Base-by-base conservation (phyloP, 768 basidiomycete species). In the Suillus tomentosus region DNA sequence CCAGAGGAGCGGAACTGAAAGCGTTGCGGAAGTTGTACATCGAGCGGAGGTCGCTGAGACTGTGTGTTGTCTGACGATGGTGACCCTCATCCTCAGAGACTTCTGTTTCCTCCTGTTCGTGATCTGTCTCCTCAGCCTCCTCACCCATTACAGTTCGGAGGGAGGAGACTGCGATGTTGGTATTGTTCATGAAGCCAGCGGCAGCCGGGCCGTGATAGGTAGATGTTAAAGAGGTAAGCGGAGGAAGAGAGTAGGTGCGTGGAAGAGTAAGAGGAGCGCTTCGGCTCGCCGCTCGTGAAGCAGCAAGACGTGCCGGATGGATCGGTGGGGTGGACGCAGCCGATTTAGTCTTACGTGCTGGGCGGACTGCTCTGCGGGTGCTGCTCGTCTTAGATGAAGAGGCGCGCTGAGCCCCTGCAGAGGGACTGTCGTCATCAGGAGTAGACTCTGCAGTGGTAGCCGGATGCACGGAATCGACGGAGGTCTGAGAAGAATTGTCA, bases 81-180 rank as follows among this genome's bases (percentile, higher is more conserved):
- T 74, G 71, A 51, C 68, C 56, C 51, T 77, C 76, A 27, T 67
- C 65, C 50, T 76, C 76, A 45, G 76, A 74, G 40, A 76, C 74
- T 5, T 67, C 66, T 13, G 75, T 74, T 45, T 77, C 76, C 10
- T 77, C 76, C 8, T 65, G 71, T 63, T 76, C 74, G 15, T 70
- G 74, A 55, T 76, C 74, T 42, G 76, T 76, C 67, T 75, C 74
- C 10, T 53, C 51, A 31, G 51, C 51, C 17, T 57, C 56, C 39
- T 58, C 57, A 47, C 77, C 76, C 13, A 76, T 77, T 22, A 76
- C 73, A 1, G 75, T 76, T 15, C 75, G 74, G 36, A 76, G 71
- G 51, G 75, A 76, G 3, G 75, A 76, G 17, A 76, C 76, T n/a
- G 75, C 75, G 15, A 76, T 76, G 56, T 77, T 77, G 11, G 75